Conservation (phyloP, 2,329 filamentous ascomycete species). For the Aspergillus terreus region DNA sequence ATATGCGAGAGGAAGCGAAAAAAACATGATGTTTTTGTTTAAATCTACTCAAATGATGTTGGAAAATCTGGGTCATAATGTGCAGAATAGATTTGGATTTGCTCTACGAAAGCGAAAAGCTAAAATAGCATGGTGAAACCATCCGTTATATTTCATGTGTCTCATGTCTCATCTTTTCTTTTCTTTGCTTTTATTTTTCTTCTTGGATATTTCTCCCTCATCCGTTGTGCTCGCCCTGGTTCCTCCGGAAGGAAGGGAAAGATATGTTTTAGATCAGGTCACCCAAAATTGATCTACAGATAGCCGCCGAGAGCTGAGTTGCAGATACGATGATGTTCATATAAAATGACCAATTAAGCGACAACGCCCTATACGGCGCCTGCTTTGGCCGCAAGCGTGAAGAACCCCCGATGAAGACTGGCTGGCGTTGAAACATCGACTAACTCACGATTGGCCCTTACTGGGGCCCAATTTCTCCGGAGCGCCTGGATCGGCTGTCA, state of each 20-base stretch:
- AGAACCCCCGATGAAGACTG: no score
- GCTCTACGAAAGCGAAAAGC: background rate
- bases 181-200: background rate
- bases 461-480: background rate
- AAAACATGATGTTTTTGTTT: slow-evolving; percentile 2
- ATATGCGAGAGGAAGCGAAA: background rate
- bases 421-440: background rate
- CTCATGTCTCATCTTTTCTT: background rate
- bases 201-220: background rate
- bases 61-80: background rate
- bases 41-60: slow-evolving; percentile 3
- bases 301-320: no score
- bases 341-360: no score
- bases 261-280: no score
- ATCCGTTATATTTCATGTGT: background rate
- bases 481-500: background rate
- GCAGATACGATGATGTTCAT: no score
- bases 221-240: no score
- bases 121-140: background rate
- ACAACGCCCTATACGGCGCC: no score
- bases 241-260: no score
- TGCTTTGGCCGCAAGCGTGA: no score
- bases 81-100: background rate
- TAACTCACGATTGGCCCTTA: background rate
- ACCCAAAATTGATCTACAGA: no score